Conservation (phyloP, 2,329 filamentous ascomycete genomes). For the Pseudogymnoascus sp. region DNA sequence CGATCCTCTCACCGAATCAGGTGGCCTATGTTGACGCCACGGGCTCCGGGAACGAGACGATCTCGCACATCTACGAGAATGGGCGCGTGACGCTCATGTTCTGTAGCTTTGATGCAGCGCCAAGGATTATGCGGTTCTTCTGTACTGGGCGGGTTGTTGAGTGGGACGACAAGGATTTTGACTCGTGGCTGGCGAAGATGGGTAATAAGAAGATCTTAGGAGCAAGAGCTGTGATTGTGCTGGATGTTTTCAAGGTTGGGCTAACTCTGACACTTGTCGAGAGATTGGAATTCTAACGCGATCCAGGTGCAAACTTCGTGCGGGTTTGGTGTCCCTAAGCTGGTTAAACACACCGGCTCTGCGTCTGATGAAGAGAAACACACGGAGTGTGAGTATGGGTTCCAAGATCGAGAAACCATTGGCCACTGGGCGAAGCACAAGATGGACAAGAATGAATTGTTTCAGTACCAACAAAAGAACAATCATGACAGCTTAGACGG, state of each 20-base stretch:
- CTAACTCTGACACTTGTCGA: not conserved
- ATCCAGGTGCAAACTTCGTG: constrained; percentile 54
- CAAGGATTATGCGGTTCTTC: constrained; percentile 59
- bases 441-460: constrained; percentile 42
- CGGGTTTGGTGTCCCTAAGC: constrained; percentile 55
- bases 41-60: constrained; percentile 69
- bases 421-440: constrained; percentile 43
- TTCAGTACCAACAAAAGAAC: constrained; percentile 48
- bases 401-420: constrained; percentile 50
- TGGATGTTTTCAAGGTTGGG: constrained; percentile 52
- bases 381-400: constrained; percentile 26
- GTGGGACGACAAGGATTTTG: constrained; percentile 46
- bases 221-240: constrained; percentile 52
- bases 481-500: constrained; percentile 53
- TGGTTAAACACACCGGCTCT: constrained; percentile 24
- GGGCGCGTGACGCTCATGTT: constrained; percentile 70
- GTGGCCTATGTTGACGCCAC: constrained; percentile 67
- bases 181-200: constrained; percentile 38
- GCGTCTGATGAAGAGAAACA: constrained; percentile 28
- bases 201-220: constrained; percentile 38
- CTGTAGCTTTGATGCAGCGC: constrained; percentile 53
- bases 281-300: not conserved
- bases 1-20: constrained; percentile 47
- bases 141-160: constrained; percentile 54
- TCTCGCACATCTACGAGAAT: constrained; percentile 70